phyloP scores from a whole-genome alignment of 495 filamentous ascomycete genomes.

The Rhizodiscina lignyota region DNA sequence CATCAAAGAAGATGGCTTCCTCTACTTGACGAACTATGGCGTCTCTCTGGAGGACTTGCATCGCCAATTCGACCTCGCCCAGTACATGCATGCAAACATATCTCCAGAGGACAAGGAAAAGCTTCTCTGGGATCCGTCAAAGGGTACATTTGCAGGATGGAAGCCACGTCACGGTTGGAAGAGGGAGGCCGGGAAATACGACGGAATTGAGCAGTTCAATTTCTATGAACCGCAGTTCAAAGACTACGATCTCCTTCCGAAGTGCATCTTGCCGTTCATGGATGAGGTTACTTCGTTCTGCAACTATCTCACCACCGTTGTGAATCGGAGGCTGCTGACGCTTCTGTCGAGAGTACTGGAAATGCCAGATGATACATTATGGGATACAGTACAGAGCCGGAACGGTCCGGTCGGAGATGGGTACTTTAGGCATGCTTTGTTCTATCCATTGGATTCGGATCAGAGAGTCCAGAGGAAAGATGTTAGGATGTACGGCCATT shows the following conservation, averaged over 20 bases:
- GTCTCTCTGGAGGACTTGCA: slow-evolving; percentile 30
- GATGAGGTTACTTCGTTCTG: slow-evolving; percentile 28
- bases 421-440: slow-evolving; percentile 30
- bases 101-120: slow-evolving; percentile 27
- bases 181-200: slow-evolving; percentile 20
- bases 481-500: slow-evolving; percentile 30
- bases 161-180: slow-evolving; percentile 23
- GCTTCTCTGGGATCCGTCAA: slow-evolving; percentile 25
- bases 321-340: slow-evolving; percentile 27
- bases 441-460: no score
- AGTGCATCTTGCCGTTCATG: slow-evolving; percentile 27
- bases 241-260: slow-evolving; percentile 19
- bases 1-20: slow-evolving; percentile 28
- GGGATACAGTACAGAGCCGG: slow-evolving; percentile 29
- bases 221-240: slow-evolving; percentile 27
- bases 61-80: slow-evolving; percentile 27
- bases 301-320: slow-evolving; percentile 27
- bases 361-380: slow-evolving; percentile 28
- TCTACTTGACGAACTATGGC: slow-evolving; percentile 32
- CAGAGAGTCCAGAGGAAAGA: slow-evolving; percentile 25
- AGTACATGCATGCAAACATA: slow-evolving; percentile 29
- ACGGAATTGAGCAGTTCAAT: slow-evolving; percentile 34
- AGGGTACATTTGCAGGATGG: slow-evolving; percentile 25
- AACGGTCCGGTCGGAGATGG: slow-evolving; percentile 27
- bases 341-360: slow-evolving; percentile 30